phyloP scores from a whole-genome alignment of 208 protist genomes.

The Crithidia brevicula region DNA sequence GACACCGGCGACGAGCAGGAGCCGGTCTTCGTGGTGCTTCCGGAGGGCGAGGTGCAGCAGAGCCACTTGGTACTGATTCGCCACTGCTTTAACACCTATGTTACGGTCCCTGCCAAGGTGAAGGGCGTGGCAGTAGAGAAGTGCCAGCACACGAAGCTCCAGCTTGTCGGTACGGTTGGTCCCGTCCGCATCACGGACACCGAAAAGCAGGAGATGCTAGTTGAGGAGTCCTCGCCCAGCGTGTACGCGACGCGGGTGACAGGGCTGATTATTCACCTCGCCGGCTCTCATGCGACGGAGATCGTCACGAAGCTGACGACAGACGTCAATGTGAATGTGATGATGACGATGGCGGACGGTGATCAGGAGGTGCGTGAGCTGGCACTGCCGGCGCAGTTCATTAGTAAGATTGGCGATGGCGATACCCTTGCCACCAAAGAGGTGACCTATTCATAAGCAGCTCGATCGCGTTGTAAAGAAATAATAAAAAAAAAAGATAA shows the following conservation, averaged over 20 bases:
- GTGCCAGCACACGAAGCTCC: conserved; percentile 30
- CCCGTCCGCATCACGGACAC: conserved; percentile 33
- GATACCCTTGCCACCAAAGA: conserved; percentile 20
- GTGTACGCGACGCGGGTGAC: conserved; percentile 30
- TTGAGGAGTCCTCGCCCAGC: conserved; percentile 29
- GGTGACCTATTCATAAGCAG: conserved; percentile 27
- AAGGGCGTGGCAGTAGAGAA: conserved; percentile 35
- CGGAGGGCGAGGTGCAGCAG: conserved; percentile 9
- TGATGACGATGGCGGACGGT: conserved; percentile 28
- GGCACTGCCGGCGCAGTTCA: conserved; percentile 41
- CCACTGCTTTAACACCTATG: conserved; percentile 34
- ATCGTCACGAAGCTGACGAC: conserved; percentile 35
- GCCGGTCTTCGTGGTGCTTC: conserved; percentile 17
- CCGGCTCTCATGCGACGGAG: conserved; percentile 14
- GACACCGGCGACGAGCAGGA: conserved; percentile 20
- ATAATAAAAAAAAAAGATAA: too few species aligned
- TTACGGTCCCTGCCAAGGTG: conserved; percentile 34
- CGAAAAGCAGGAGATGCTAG: conserved; percentile 32
- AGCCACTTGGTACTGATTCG: conserved; percentile 34
- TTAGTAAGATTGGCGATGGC: conserved; percentile 10
- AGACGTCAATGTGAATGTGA: conserved; percentile 36
- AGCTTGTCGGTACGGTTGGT: conserved; percentile 26
- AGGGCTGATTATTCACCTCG: conserved; percentile 20
- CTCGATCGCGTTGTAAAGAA: too few species aligned
- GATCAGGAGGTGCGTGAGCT: conserved; percentile 34